A percentile compares a stretch with the other conserved stretches of the same genome.
Conservation (phyloP, 2,329 filamentous ascomycete species). For the Chalara sp. region DNA sequence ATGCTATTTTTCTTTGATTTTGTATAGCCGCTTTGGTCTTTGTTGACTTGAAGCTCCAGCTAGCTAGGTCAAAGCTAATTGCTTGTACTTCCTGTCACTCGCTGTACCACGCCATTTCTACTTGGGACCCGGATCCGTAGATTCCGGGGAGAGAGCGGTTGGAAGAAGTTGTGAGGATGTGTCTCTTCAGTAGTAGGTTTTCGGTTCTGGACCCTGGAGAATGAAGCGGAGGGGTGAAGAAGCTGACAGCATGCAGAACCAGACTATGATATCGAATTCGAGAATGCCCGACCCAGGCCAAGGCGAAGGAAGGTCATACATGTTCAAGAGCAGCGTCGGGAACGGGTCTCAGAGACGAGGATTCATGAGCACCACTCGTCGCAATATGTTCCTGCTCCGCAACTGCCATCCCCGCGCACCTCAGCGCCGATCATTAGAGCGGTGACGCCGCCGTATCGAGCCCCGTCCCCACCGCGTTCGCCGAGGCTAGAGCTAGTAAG, state of each 20-base stretch:
- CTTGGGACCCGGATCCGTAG: neutral
- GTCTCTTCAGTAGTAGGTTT: neutral
- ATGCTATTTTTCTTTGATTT: neutral
- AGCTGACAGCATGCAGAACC: neutral
- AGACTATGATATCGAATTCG: constrained; percentile 1
- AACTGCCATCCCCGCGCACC: neutral
- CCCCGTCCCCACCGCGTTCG: neutral
- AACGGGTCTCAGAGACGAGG: neutral
- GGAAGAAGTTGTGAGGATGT: neutral
- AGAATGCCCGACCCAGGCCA: neutral
- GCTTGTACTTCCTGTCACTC: neutral
- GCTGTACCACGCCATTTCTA: neutral
- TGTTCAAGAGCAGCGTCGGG: neutral
- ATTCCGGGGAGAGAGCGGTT: neutral
- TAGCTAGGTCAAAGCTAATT: neutral
- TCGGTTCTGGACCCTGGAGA: neutral
- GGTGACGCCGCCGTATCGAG: neutral
- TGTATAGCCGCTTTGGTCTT: neutral
- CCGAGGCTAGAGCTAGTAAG: neutral
- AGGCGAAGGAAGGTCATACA: neutral
- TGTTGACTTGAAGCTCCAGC: neutral
- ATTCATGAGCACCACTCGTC: neutral
- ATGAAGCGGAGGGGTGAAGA: neutral
- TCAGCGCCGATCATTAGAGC: neutral
- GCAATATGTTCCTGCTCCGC: neutral